Evolutionary conservation across 2,329 filamentous ascomycete species (phyloP).

Genomic region (Phialophora chinensis): DNA sequence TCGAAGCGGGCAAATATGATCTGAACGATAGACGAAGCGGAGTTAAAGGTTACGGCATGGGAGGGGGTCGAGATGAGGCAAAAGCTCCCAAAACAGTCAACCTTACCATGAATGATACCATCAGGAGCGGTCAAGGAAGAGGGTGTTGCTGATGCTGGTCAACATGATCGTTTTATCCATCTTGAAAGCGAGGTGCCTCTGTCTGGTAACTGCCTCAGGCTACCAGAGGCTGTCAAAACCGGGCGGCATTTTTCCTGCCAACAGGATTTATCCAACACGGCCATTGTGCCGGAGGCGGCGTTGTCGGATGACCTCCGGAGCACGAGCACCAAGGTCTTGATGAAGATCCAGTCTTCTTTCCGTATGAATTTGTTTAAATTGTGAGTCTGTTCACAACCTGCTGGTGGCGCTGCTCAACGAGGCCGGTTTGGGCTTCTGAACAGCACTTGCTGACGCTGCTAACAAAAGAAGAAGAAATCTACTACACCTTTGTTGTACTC

Average conservation of each 20-base stretch:
- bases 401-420: not conserved
- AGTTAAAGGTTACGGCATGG: slow-evolving; percentile 70
- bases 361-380: not conserved
- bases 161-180: not conserved
- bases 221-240: not conserved
- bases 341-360: not conserved
- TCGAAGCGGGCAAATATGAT: slow-evolving; percentile 93
- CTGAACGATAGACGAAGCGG: slow-evolving; percentile 90
- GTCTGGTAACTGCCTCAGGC: not conserved
- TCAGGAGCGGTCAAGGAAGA: slow-evolving; percentile 49
- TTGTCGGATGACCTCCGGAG: not conserved
- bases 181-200: not conserved
- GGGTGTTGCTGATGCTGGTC: slow-evolving; percentile 38
- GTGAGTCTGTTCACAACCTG: not conserved
- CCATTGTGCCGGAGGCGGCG: not conserved
- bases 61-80: slow-evolving; percentile 44
- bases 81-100: slow-evolving; percentile 51
- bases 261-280: not conserved
- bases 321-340: not conserved
- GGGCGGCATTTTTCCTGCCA: not conserved
- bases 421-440: no score
- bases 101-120: slow-evolving; percentile 55
- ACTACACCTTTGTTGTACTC: not conserved
- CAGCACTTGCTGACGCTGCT: not conserved
- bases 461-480: not conserved